phyloP scores from a whole-genome alignment of 371 early-diverging fungal genomes.

The Cokeromyces recurvatus region DNA sequence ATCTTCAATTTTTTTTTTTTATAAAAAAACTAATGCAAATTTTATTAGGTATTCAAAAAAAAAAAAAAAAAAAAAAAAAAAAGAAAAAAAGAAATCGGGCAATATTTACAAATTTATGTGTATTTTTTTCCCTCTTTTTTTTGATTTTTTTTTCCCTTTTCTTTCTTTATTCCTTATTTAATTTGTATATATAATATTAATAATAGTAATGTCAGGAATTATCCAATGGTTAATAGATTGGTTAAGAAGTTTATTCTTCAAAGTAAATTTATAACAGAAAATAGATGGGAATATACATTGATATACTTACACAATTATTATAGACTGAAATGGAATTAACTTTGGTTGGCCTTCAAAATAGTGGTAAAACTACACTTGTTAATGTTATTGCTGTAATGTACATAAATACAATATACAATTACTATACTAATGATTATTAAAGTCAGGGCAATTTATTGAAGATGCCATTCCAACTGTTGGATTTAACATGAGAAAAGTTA shows the following conservation, averaged over 20 bases:
- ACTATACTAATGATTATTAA: no score
- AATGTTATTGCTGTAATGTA: slow-evolving; percentile 91
- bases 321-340: slow-evolving; percentile 96
- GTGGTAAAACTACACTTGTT: slow-evolving; percentile 97
- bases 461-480: slow-evolving; percentile 98
- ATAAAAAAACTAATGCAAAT: no score
- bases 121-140: not conserved
- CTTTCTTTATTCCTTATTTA: no score
- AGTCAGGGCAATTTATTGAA: slow-evolving; percentile 94
- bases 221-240: slow-evolving; percentile 80
- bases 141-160: slow-evolving; percentile 3
- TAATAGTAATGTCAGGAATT: slow-evolving; percentile 69
- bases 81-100: no score
- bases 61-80: no score
- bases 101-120: not conserved
- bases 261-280: slow-evolving; percentile 48
- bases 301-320: no score
- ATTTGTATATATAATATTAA: no score
- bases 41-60: no score
- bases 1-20: no score
- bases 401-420: no score
- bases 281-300: no score
- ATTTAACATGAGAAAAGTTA: slow-evolving; percentile 96
- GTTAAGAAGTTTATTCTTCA: slow-evolving; percentile 91
- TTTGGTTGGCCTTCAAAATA: slow-evolving; percentile 95